phyloP scores from a whole-genome alignment of 495 filamentous ascomycete species.

The Lophiostoma macrostomum region DNA sequence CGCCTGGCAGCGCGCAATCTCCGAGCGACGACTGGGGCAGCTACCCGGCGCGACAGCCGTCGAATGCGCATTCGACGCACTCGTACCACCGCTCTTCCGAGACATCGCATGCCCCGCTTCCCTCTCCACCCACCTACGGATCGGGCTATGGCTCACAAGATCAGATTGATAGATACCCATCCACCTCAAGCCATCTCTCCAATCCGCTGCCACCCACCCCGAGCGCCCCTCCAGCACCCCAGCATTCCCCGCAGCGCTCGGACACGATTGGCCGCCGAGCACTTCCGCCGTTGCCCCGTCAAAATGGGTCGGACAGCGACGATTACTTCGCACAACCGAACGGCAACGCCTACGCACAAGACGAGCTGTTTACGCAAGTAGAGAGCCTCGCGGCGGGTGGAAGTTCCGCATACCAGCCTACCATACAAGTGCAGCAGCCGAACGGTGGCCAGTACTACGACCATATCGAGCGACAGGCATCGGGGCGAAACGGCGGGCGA shows the following conservation, averaged over 20 bases:
- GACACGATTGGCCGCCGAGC: constrained; percentile 57
- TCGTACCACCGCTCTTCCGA: constrained; percentile 35
- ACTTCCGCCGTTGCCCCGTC: constrained; percentile 56
- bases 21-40: constrained; percentile 30
- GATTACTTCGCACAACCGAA: constrained; percentile 38
- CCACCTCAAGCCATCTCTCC: constrained; percentile 35
- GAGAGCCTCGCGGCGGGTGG: constrained; percentile 34
- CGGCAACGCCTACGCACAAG: constrained; percentile 31
- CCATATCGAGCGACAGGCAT: constrained; percentile 19
- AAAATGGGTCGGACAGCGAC: constrained; percentile 46
- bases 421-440: constrained; percentile 27
- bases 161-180: constrained; percentile 38
- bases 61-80: constrained; percentile 48
- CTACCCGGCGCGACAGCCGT: constrained; percentile 49
- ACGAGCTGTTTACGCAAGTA: constrained; percentile 42
- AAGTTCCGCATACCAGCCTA: constrained; percentile 15
- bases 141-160: constrained; percentile 25
- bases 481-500: constrained; percentile 41
- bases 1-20: constrained; percentile 22
- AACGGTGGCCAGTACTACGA: constrained; percentile 26
- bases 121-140: constrained; percentile 25
- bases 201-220: constrained; percentile 44
- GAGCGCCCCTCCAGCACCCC: constrained; percentile 43
- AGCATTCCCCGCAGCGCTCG: constrained; percentile 42
- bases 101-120: constrained; percentile 32